Evolutionary conservation across 2,329 filamentous ascomycete species (phyloP).

Genomic region (Aspergillus clavatus): DNA sequence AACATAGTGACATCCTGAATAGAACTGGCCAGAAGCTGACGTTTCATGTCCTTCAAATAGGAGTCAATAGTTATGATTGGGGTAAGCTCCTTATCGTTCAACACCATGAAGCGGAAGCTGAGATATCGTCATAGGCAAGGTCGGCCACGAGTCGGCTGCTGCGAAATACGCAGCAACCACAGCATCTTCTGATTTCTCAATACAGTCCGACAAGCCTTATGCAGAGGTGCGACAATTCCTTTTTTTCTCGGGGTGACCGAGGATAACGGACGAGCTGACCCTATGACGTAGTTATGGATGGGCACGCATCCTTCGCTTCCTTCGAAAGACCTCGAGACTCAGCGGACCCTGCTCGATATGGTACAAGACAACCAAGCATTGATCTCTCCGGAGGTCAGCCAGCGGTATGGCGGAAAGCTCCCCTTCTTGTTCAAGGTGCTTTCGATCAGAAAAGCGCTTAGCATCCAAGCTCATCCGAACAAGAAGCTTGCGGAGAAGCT

Average conservation of each 20-base stretch:
- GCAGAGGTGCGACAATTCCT: slow-evolving; percentile 82
- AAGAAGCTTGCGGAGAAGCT: slow-evolving; percentile 89
- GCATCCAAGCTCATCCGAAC: slow-evolving; percentile 95
- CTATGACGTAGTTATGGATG: slow-evolving; percentile 78
- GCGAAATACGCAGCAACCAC: slow-evolving; percentile 87
- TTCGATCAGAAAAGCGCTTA: slow-evolving; percentile 90
- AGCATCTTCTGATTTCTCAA: slow-evolving; percentile 64
- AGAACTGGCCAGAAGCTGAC: background rate
- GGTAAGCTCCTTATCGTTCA: slow-evolving; percentile 46
- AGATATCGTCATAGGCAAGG: slow-evolving; percentile 59
- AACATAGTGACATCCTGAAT: background rate
- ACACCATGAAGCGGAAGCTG: slow-evolving; percentile 16
- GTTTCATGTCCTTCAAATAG: slow-evolving; percentile 41
- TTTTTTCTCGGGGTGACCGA: background rate
- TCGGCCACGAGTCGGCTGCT: slow-evolving; percentile 79
- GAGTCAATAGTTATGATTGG: slow-evolving; percentile 99
- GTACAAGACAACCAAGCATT: slow-evolving; percentile 82
- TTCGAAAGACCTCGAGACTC: slow-evolving; percentile 79
- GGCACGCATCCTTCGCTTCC: slow-evolving; percentile 95
- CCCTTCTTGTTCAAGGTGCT: slow-evolving; percentile 98
- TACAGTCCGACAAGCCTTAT: slow-evolving; percentile 86
- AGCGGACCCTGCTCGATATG: slow-evolving; percentile 79
- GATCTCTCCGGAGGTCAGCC: slow-evolving; percentile 66
- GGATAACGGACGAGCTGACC: slow-evolving; percentile 7
- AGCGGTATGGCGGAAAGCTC: slow-evolving; percentile 74